These are phyloP conservation scores for Sequoia sempervirens DNA, from an alignment of 75 land plant genomes.

Conservation along the genomic window DNA sequence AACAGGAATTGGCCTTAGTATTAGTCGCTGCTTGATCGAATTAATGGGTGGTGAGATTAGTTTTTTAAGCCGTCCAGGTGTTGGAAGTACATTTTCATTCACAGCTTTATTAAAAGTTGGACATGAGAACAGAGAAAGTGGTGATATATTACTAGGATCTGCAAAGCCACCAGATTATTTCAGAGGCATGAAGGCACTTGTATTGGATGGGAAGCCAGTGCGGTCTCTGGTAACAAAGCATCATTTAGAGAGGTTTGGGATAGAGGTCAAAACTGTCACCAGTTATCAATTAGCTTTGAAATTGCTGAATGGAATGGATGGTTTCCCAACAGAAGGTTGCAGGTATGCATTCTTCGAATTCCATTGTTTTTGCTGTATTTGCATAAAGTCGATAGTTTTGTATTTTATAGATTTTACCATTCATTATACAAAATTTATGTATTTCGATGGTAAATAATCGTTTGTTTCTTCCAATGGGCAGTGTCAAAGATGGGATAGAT, in stretches of 20 bases:
- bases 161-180: conserved; percentile 22
- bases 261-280: conserved; percentile 22
- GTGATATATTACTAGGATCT: conserved; percentile 16
- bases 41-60: conserved; percentile 39
- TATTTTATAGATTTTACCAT: background rate
- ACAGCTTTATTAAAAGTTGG: conserved; percentile 16
- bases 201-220: conserved; percentile 42
- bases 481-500: conserved; percentile 19
- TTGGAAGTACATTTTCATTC: conserved; percentile 42
- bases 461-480: background rate
- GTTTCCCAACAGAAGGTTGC: conserved; percentile 3
- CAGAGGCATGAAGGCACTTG: conserved; percentile 34
- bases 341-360: conserved; percentile 5
- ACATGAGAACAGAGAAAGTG: background rate
- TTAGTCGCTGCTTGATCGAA: conserved; percentile 43
- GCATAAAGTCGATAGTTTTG: background rate
- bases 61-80: conserved; percentile 32
- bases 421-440: background rate
- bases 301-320: conserved; percentile 13
- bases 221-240: conserved; percentile 35
- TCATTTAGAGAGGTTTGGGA: conserved; percentile 39
- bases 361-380: background rate
- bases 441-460: background rate
- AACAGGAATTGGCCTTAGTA: conserved; percentile 44
- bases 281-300: conserved; percentile 11